Percentiles rank a stretch among this genome's conserved stretches.
These are phyloP conservation scores for Chalara sp. DNA, from an alignment of 2,329 filamentous ascomycete genomes.

Conservation along the genomic window DNA sequence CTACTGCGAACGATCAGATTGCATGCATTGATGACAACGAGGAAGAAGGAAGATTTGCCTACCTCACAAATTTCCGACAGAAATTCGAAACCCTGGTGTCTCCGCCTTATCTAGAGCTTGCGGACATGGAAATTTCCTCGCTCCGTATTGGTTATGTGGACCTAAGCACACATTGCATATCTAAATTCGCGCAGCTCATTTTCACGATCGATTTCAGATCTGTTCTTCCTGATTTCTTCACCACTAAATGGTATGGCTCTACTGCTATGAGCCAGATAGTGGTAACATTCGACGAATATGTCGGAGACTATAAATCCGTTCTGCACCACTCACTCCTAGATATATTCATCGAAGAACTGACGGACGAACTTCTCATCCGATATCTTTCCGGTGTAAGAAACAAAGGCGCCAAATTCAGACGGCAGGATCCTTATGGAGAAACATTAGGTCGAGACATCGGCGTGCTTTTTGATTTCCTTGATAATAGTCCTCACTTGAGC, in stretches of 20 bases:
- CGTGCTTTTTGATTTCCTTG: slow-evolving; percentile 86
- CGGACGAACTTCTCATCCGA: slow-evolving; percentile 80
- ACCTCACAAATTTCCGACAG: slow-evolving; percentile 78
- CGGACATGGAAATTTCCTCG: slow-evolving; percentile 63
- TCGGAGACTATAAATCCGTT: slow-evolving; percentile 76
- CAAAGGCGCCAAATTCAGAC: slow-evolving; percentile 81
- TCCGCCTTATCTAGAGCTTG: slow-evolving; percentile 70
- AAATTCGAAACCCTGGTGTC: slow-evolving; percentile 79
- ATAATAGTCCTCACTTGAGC: slow-evolving; percentile 51
- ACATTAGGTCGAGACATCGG: slow-evolving; percentile 92
- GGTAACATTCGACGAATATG: slow-evolving; percentile 91
- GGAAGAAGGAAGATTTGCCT: slow-evolving; percentile 67
- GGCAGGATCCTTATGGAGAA: slow-evolving; percentile 79
- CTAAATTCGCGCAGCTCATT: slow-evolving; percentile 77
- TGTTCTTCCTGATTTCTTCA: slow-evolving; percentile 87
- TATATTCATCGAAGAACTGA: slow-evolving; percentile 88
- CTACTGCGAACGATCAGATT: slow-evolving; percentile 97
- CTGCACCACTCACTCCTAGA: slow-evolving; percentile 83
- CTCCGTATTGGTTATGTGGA: slow-evolving; percentile 92
- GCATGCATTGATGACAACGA: slow-evolving; percentile 93
- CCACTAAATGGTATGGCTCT: slow-evolving; percentile 76
- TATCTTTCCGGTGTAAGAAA: slow-evolving; percentile 85
- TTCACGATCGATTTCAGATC: slow-evolving; percentile 83
- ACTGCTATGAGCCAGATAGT: slow-evolving; percentile 91
- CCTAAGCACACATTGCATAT: slow-evolving; percentile 86